Conservation (phyloP, 345 rosid genomes). For the Litchi chinensis region DNA sequence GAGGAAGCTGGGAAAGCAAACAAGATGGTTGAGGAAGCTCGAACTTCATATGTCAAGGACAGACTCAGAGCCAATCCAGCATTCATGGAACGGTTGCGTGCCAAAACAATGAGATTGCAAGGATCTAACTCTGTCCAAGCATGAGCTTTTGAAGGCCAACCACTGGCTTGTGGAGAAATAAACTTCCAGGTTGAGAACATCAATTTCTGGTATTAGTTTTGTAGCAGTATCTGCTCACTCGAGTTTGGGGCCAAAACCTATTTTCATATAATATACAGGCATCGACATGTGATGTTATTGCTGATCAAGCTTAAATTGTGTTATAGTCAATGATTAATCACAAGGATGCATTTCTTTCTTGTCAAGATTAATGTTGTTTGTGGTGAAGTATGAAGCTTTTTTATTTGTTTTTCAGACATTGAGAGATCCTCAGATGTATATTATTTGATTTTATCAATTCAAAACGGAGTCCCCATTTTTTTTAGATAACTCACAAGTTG, state of each 20-base stretch:
- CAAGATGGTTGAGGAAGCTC: conserved; percentile 71
- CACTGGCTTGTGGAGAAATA: background rate
- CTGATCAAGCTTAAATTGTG: background rate
- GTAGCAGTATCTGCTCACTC: background rate
- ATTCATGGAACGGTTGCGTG: conserved; percentile 82
- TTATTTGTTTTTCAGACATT: background rate
- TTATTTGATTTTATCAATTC: conserved; percentile 2
- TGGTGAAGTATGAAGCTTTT: background rate
- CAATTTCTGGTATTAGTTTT: conserved; percentile 1
- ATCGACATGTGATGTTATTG: background rate
- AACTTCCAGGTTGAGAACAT: conserved; percentile 5
- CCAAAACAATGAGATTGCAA: conserved; percentile 54
- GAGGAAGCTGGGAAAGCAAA: conserved; percentile 91
- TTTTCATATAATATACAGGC: background rate
- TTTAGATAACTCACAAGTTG: background rate
- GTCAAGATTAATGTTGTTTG: background rate
- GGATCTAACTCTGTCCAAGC: conserved; percentile 36
- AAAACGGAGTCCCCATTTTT: conserved; percentile 1
- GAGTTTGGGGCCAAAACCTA: background rate
- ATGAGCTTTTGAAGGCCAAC: conserved; percentile 25
- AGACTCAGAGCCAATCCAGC: conserved; percentile 81
- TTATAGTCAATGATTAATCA: background rate
- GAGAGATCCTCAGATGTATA: background rate
- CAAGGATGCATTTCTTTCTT: background rate
- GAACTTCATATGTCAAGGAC: conserved; percentile 70